Percentiles rank a stretch among this genome's conserved stretches.
These are phyloP conservation scores for Elsinoe perseae DNA, from an alignment of 2,329 filamentous ascomycete species.

Conservation along the genomic window DNA sequence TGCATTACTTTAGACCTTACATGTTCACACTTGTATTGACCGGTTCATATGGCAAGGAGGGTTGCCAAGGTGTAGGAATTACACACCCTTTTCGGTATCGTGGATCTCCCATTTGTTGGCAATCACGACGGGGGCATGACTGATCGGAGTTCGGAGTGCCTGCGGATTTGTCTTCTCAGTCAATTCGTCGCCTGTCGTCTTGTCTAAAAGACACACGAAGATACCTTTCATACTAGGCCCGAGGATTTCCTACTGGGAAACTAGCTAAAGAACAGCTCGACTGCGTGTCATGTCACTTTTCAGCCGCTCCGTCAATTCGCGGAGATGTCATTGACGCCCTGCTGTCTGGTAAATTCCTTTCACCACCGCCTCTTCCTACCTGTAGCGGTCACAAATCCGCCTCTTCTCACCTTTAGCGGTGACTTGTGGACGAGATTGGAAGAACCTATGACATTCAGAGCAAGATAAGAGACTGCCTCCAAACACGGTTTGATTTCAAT, in stretches of 20 bases:
- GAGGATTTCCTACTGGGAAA: no score
- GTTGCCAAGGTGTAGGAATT: no score
- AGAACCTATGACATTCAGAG: neutral
- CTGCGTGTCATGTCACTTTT: no score
- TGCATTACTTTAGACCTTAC: neutral
- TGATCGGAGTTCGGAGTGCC: neutral
- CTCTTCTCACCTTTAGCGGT: neutral
- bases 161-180: no score
- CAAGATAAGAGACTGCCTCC: neutral
- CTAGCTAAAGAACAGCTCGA: no score
- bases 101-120: neutral
- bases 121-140: neutral
- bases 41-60: no score
- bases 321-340: neutral
- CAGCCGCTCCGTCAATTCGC: no score
- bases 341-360: neutral
- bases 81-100: neutral
- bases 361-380: neutral
- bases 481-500: neutral
- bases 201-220: neutral
- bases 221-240: no score
- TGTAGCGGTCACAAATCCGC: neutral
- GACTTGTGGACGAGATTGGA: neutral
- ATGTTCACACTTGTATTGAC: neutral
- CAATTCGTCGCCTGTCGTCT: neutral